Evolutionary conservation across 2,329 filamentous ascomycete genomes (phyloP), one percentile per base, ranked within the genome.

Genomic region (Neofusicoccum ribis): DNA sequence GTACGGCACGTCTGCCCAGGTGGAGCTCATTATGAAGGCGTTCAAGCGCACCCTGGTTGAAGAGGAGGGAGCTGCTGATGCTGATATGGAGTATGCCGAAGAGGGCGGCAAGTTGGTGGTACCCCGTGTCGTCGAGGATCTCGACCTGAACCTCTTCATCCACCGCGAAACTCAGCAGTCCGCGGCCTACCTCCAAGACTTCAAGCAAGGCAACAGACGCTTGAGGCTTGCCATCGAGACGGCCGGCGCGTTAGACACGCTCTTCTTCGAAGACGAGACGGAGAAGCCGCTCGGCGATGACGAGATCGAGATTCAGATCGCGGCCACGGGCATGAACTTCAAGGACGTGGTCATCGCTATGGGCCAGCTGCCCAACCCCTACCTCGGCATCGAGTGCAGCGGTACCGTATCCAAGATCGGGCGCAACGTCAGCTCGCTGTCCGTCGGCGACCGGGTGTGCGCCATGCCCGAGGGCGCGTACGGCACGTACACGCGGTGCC

Each of bases 301-400:
- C 23, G 64, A 75, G 1, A 70, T 79, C 11, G 76, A 78, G 37
- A 51, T 73, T 14, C 50, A 68, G 44, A 37, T 65, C 3, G 34
- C 1, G 0, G 66, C 68, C 8, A 60, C 49, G 5, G 67, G 63
- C 27, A 56, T 70, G 23, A 64, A 64, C 50, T 39, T 66, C 36
- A n/a, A 66, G 62, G 14, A 70, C 68, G 41, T 65, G 63, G 66
- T 43, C 4, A 67, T 70, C 14, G 66, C 67, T 5, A 63, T 66
- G 46, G 72, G 72, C 1, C 65, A 68, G 9, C 39, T 71, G 11
- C 68, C 72, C 50, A 17, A 37, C 31, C 56, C 69, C 23, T 63
- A 66, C 23, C 61, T 68, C n/a, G 52, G 44, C n/a, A 41, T 50
- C 23, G 72, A 71, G n/a, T 70, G 44, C 52, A 46, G 50, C 9